Conservation (phyloP, 331 rosid species). For the Dryas integrifolia region DNA sequence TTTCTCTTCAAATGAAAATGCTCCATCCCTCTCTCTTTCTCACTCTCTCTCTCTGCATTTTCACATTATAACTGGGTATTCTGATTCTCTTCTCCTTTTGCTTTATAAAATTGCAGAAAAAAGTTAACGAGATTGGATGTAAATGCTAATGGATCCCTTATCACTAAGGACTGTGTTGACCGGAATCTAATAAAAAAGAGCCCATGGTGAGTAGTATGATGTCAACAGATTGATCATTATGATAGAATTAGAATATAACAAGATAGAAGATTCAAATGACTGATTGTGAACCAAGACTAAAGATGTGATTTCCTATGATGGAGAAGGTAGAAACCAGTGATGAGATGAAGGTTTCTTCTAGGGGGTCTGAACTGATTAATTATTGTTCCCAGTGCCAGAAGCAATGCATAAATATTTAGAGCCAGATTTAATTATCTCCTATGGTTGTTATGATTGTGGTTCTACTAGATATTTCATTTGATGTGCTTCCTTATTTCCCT, state of each 20-base stretch:
- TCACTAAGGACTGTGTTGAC: slow-evolving; percentile 64
- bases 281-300: background rate
- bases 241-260: background rate
- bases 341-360: background rate
- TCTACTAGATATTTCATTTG: background rate
- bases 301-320: background rate
- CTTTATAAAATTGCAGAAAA: slow-evolving; percentile 59
- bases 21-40: background rate
- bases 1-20: background rate
- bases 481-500: background rate
- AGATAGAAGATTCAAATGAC: background rate
- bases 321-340: background rate
- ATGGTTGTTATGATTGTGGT: background rate
- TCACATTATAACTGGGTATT: background rate
- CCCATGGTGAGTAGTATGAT: slow-evolving; percentile 57
- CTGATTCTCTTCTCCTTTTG: slow-evolving; percentile 20
- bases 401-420: background rate
- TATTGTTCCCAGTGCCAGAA: background rate
- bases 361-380: background rate
- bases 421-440: background rate
- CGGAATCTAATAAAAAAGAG: slow-evolving; percentile 64
- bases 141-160: slow-evolving; percentile 72
- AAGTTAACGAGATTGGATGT: slow-evolving; percentile 74
- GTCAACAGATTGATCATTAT: background rate
- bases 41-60: slow-evolving; percentile 4